These are phyloP conservation scores for Gossypium lobatum DNA, from an alignment of 441 rosid species.

Conservation along the genomic window DNA sequence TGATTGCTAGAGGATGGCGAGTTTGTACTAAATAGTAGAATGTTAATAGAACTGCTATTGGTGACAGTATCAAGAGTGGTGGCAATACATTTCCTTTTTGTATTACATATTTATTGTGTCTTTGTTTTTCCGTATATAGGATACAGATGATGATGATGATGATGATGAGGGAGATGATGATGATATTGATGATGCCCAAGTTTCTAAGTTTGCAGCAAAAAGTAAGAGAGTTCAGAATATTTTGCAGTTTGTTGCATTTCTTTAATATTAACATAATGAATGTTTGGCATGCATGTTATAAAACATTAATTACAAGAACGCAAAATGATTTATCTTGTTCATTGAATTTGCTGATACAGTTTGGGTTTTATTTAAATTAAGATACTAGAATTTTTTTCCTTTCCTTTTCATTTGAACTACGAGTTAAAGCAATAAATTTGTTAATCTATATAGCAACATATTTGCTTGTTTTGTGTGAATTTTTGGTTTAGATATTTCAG, in stretches of 20 bases:
- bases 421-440: not conserved
- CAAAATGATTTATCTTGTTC: not conserved
- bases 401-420: not conserved
- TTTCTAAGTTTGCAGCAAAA: constrained; percentile 49
- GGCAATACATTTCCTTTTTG: not conserved
- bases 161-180: constrained; percentile 34
- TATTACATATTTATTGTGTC: not conserved
- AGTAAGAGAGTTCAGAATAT: constrained; percentile 41
- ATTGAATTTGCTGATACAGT: not conserved
- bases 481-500: not conserved
- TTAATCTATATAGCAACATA: not conserved
- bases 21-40: not conserved
- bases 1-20: not conserved
- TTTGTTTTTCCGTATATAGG: constrained; percentile 22
- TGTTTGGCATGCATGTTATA: not conserved
- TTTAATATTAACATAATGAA: not conserved
- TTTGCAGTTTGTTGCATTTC: constrained; percentile 3
- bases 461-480: not conserved
- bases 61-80: not conserved
- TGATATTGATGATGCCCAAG: constrained; percentile 35
- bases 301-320: not conserved
- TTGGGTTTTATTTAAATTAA: not conserved
- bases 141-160: constrained; percentile 18
- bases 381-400: not conserved
- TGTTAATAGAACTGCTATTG: not conserved